These are phyloP conservation scores for Fusarium metavorans DNA, from an alignment of 2,329 filamentous ascomycete species.

Conservation along the genomic window DNA sequence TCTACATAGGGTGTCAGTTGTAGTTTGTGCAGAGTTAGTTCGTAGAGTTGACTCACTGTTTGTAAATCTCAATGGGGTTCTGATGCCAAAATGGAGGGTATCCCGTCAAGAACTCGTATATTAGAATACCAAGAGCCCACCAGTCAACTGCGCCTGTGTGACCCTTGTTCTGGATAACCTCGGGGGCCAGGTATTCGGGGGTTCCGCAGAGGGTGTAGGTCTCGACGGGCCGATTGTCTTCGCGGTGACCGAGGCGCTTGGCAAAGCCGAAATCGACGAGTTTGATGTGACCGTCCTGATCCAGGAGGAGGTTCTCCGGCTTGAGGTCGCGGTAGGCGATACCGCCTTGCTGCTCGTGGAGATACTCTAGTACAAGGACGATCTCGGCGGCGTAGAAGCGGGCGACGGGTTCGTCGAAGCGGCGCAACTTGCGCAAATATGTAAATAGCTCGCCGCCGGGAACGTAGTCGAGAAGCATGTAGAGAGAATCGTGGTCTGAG, in stretches of 20 bases:
- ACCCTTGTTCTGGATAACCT: constrained; percentile 87
- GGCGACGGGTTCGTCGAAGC: constrained; percentile 82
- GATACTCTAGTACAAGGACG: constrained; percentile 82
- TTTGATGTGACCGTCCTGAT: constrained; percentile 82
- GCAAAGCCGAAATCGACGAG: constrained; percentile 89
- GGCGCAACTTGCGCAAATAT: constrained; percentile 80
- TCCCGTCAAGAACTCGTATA: constrained; percentile 87
- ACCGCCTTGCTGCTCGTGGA: constrained; percentile 82
- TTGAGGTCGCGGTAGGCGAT: constrained; percentile 87
- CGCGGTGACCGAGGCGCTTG: constrained; percentile 75
- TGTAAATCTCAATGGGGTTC: constrained; percentile 89
- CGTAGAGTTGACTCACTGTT: constrained; percentile 66
- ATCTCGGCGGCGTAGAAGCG: constrained; percentile 89
- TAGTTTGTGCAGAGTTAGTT: neutral
- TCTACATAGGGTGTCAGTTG: constrained; percentile 54
- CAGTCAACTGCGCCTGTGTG: constrained; percentile 83
- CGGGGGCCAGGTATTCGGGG: constrained; percentile 85
- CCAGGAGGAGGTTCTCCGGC: constrained; percentile 84
- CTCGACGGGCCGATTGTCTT: constrained; percentile 65
- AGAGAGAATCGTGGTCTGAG: constrained; percentile 81
- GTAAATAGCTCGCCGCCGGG: constrained; percentile 88
- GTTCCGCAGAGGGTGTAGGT: constrained; percentile 88
- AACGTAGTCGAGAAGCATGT: constrained; percentile 87
- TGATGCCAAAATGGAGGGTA: constrained; percentile 91
- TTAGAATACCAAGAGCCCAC: constrained; percentile 87